phyloP scores from a whole-genome alignment of 768 basidiomycete genomes.

The Kwoniella dejecticola region DNA sequence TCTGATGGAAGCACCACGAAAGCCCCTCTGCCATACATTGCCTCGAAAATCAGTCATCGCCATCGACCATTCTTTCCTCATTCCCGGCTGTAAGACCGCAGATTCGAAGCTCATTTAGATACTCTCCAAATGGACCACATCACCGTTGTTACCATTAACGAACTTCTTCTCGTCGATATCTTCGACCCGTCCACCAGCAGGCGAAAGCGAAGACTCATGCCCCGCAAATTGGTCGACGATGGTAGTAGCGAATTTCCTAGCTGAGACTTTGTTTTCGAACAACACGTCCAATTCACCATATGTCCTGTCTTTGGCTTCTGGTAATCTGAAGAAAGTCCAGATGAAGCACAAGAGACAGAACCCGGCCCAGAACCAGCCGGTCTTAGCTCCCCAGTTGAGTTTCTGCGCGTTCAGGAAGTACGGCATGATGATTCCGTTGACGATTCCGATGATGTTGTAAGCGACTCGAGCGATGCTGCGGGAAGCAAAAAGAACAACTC shows the following conservation, averaged over 20 bases:
- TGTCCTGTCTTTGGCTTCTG: constrained; percentile 35
- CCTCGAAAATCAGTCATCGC: too few relatives aligned
- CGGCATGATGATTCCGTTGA: constrained; percentile 31
- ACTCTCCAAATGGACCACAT: neutral
- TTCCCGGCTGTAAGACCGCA: too few relatives aligned
- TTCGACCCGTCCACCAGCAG: neutral
- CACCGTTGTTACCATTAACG: neutral
- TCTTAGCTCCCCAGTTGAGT: constrained; percentile 45
- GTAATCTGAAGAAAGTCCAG: constrained; percentile 31
- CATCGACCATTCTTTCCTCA: too few relatives aligned
- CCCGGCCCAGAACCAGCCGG: constrained; percentile 46
- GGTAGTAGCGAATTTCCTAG: constrained; percentile 44
- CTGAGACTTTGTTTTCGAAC: constrained; percentile 48
- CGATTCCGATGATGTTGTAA: constrained; percentile 36
- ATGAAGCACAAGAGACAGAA: constrained; percentile 20
- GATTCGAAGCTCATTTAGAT: too few relatives aligned
- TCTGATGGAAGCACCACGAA: too few relatives aligned
- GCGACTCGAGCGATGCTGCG: constrained; percentile 23
- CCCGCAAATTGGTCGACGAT: constrained; percentile 20
- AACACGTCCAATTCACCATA: constrained; percentile 51
- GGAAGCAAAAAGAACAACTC: too few relatives aligned
- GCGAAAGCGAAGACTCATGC: neutral
- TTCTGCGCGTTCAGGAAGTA: constrained; percentile 35
- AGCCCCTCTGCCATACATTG: too few relatives aligned
- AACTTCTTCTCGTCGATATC: neutral